Percentiles rank a stretch among this genome's conserved stretches.
Conservation (phyloP, 2,329 filamentous ascomycete genomes). For the Myriosclerotinia curreyana region DNA sequence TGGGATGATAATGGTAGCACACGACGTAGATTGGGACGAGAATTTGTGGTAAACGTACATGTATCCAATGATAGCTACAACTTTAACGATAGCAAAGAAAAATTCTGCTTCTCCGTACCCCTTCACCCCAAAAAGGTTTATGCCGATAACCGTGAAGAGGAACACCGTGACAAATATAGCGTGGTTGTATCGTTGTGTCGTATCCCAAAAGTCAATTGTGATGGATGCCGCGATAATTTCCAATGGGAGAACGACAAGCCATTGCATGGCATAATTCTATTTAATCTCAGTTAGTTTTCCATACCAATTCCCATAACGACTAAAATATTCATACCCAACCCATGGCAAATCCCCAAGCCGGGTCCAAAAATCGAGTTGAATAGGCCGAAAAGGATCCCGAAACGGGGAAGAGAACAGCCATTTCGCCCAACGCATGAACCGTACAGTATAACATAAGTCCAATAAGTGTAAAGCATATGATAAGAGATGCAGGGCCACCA, state of each 20-base stretch:
- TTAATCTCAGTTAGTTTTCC: slow-evolving; percentile 20
- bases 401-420: slow-evolving; percentile 86
- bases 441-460: slow-evolving; percentile 89
- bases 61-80: slow-evolving; percentile 81
- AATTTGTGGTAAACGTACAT: slow-evolving; percentile 55
- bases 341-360: slow-evolving; percentile 93
- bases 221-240: slow-evolving; percentile 86
- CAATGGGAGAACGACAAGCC: slow-evolving; percentile 78
- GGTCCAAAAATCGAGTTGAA: slow-evolving; percentile 87
- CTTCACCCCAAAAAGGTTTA: slow-evolving; percentile 86
- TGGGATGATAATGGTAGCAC: background rate
- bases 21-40: background rate
- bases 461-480: slow-evolving; percentile 76
- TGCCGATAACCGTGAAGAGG: slow-evolving; percentile 67
- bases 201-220: slow-evolving; percentile 78
- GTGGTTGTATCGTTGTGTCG: slow-evolving; percentile 51
- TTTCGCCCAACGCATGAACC: slow-evolving; percentile 85
- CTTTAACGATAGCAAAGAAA: slow-evolving; percentile 80
- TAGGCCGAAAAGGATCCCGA: slow-evolving; percentile 90
- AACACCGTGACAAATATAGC: slow-evolving; percentile 83
- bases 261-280: slow-evolving; percentile 75
- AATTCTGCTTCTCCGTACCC: slow-evolving; percentile 91
- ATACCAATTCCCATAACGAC: background rate
- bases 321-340: slow-evolving; percentile 56
- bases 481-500: slow-evolving; percentile 74